A percentile compares a stretch with the other conserved stretches of the same genome.
Conservation (phyloP, 2,329 filamentous ascomycete species). For the Curvularia hawaiiensis region DNA sequence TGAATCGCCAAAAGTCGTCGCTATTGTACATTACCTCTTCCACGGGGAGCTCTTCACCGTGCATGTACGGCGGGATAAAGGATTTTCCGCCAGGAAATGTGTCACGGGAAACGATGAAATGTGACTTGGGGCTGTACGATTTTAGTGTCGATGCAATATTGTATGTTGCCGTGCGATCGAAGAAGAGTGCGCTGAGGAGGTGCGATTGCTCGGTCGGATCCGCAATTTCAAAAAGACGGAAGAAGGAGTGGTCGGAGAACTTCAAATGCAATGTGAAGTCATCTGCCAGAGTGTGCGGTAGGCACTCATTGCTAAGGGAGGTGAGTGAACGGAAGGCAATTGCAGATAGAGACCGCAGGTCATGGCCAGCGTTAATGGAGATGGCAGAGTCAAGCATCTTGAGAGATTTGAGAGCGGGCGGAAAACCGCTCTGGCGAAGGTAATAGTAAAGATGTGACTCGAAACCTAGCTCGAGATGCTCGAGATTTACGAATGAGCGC, state of each 20-base stretch:
- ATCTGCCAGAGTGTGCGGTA: constrained; percentile 16
- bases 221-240: constrained; percentile 15
- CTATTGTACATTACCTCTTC: constrained; percentile 40
- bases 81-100: constrained; percentile 22
- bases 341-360: constrained; percentile 21
- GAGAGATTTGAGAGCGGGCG: constrained; percentile 31
- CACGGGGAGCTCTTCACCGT: constrained; percentile 38
- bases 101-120: constrained; percentile 32
- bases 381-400: constrained; percentile 35
- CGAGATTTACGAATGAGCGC: constrained; percentile 30
- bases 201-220: constrained; percentile 18
- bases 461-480: constrained; percentile 37
- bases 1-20: constrained; percentile 34
- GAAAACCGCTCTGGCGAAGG: constrained; percentile 31
- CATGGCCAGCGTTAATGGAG: constrained; percentile 24
- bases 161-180: constrained; percentile 35
- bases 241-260: constrained; percentile 27
- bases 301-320: constrained; percentile 23
- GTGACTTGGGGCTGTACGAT: constrained; percentile 20
- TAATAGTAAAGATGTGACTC: constrained; percentile 36
- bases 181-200: constrained; percentile 24
- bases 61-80: constrained; percentile 45
- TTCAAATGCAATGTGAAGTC: constrained; percentile 29
- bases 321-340: constrained; percentile 24
- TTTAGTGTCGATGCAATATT: constrained; percentile 31